Conservation (phyloP, 2,329 filamentous ascomycete species). For the Ramularia endophylla region DNA sequence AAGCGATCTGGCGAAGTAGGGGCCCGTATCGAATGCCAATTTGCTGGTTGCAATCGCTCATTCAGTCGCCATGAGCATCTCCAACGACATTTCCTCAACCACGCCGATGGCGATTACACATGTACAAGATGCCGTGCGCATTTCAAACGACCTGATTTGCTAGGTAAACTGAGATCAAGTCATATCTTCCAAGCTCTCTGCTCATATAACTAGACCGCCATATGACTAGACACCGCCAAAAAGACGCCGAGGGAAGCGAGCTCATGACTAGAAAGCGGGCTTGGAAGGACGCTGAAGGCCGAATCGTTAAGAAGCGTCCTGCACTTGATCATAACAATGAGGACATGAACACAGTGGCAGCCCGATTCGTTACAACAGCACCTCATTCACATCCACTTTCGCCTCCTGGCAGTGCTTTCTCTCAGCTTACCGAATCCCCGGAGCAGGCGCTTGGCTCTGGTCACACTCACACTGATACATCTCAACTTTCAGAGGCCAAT, state of each 20-base stretch:
- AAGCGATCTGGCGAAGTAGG: slow-evolving; percentile 7
- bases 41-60: slow-evolving; percentile 45
- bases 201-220: slow-evolving; percentile 46
- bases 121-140: slow-evolving; percentile 55
- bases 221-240: slow-evolving; percentile 49
- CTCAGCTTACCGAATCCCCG: slow-evolving; percentile 17
- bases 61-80: slow-evolving; percentile 56
- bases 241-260: slow-evolving; percentile 50
- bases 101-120: slow-evolving; percentile 48
- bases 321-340: no score
- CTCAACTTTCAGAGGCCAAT: no score
- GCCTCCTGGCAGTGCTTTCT: slow-evolving; percentile 10
- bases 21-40: slow-evolving; percentile 34
- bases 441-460: no score
- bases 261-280: slow-evolving; percentile 52
- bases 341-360: no score
- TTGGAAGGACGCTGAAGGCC: slow-evolving; percentile 51
- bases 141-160: slow-evolving; percentile 55
- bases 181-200: background rate
- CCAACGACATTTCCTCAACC: slow-evolving; percentile 53
- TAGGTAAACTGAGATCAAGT: slow-evolving; percentile 39
- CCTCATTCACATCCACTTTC: slow-evolving; percentile 9
- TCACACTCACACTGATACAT: slow-evolving; percentile 12
- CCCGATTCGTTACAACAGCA: background rate
- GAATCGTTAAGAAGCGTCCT: slow-evolving; percentile 44